Evolutionary conservation across 805 yeast genomes (phyloP), one percentile per base, ranked within the genome.

Genomic region (Candida verbasci): DNA sequence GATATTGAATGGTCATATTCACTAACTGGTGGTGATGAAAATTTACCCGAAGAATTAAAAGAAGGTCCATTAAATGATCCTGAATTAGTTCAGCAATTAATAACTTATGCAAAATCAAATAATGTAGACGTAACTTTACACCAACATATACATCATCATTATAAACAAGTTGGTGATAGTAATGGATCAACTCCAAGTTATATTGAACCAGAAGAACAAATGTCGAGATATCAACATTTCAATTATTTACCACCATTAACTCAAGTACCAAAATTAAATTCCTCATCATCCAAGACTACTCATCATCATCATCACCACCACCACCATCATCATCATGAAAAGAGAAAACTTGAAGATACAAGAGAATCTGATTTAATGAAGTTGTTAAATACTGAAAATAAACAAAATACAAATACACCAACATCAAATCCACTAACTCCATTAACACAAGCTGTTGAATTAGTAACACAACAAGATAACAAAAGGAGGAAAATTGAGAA

Each of bases 91-190:
- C 76, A 75, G 37, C 64, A 69, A 42, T 56, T 84, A 8, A 68
- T 84, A 6, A 73, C 74, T 24, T 70, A 79, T 35, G 89, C 89
- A 0, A 77, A 72, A 42, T 59, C 61, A 33, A 70, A 75, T 46
- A 70, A 74, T 14, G 60, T 83, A 29, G 70, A 74, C 30, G 68
- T 87, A 10, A 80, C 87, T 3, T 74, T 87, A 15, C 95, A 87
- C 58, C 95, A 87, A 55, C 95, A 86, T 56, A 79, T 83, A 31
- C 91, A 85, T 56, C 86, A 86, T 53, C 88, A 84, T 57, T 81
- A 82, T 56, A 24, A 33, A 33, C 31, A 21, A 21, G n/a, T n/a
- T n/a, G 31, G 31, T 6, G 34, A 29, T n/a, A 35, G 34, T 14
- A 21, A 18, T 25, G 30, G 26, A 3, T 31, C 34, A n/a, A 24